phyloP scores from a whole-genome alignment of 2,329 filamentous ascomycete species.

The Ophiocordyceps sinensis region DNA sequence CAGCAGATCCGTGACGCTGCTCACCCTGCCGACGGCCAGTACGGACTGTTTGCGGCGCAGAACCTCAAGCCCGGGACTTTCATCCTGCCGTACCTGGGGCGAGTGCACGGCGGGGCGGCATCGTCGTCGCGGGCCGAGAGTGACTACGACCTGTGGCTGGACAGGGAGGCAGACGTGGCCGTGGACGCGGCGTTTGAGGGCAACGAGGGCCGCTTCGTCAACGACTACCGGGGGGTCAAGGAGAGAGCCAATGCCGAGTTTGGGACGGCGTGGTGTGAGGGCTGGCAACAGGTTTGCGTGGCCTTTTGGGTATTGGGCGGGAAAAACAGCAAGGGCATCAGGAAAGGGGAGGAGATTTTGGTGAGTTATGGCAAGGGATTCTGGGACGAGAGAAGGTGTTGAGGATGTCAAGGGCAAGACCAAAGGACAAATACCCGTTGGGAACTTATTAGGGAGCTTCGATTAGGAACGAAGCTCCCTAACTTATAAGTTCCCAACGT shows the following conservation, averaged over 20 bases:
- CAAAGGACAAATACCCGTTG: too few relatives aligned
- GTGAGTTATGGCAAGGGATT: constrained; percentile 57
- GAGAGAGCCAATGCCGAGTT: constrained; percentile 44
- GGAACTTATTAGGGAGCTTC: too few relatives aligned
- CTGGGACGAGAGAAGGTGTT: constrained; percentile 30
- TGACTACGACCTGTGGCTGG: constrained; percentile 53
- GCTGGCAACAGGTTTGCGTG: constrained; percentile 37
- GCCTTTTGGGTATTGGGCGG: constrained; percentile 38
- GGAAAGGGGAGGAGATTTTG: constrained; percentile 47
- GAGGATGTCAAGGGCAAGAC: too few relatives aligned
- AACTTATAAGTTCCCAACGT: too few relatives aligned
- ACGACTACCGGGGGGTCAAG: constrained; percentile 48
- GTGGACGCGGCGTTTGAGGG: constrained; percentile 44
- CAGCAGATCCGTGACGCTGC: constrained; percentile 30
- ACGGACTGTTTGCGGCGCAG: constrained; percentile 43
- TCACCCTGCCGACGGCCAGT: constrained; percentile 45
- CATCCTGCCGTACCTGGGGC: constrained; percentile 47
- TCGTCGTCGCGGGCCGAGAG: constrained; percentile 14
- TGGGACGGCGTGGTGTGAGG: constrained; percentile 39
- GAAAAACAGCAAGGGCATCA: constrained; percentile 16
- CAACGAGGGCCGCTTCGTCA: constrained; percentile 53
- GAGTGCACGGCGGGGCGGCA: constrained; percentile 30
- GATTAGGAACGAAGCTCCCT: too few relatives aligned
- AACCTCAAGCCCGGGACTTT: constrained; percentile 38
- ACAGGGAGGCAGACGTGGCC: constrained; percentile 36